Conservation (phyloP, 495 filamentous ascomycete species). For the Penicillium paxilli region DNA sequence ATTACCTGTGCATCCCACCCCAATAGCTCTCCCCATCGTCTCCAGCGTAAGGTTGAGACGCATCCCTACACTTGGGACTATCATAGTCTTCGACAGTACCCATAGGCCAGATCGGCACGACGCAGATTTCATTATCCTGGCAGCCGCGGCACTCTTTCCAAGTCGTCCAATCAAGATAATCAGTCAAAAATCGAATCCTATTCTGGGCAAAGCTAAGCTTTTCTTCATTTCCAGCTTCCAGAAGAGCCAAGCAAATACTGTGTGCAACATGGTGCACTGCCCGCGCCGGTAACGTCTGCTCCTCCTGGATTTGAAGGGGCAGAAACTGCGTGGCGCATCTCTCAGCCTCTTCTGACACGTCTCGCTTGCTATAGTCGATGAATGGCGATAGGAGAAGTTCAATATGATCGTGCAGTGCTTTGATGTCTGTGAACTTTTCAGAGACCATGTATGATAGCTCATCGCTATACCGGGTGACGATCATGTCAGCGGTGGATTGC, state of each 20-base stretch:
- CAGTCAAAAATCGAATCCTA: slow-evolving; percentile 40
- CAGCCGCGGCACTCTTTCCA: slow-evolving; percentile 64
- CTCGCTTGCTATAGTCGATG: slow-evolving; percentile 47
- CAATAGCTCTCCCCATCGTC: slow-evolving; percentile 38
- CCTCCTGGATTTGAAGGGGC: slow-evolving; percentile 9
- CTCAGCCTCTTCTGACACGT: slow-evolving; percentile 33
- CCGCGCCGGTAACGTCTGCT: slow-evolving; percentile 26
- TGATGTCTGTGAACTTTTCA: slow-evolving; percentile 28
- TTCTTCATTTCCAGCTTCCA: slow-evolving; percentile 33
- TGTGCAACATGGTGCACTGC: slow-evolving; percentile 48
- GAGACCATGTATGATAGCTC: slow-evolving; percentile 51
- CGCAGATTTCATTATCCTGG: slow-evolving; percentile 58
- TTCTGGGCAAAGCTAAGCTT: slow-evolving; percentile 23
- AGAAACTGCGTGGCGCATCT: slow-evolving; percentile 54
- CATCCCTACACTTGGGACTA: slow-evolving; percentile 48
- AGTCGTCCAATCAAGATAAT: slow-evolving; percentile 56
- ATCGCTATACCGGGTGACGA: slow-evolving; percentile 56
- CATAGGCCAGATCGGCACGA: slow-evolving; percentile 67
- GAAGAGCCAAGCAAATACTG: slow-evolving; percentile 52
- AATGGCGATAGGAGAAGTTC: slow-evolving; percentile 47
- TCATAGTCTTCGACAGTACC: slow-evolving; percentile 54
- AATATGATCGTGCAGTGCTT: slow-evolving; percentile 44
- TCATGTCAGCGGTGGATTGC: slow-evolving; percentile 62
- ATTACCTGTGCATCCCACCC: slow-evolving; percentile 22
- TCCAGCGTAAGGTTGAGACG: slow-evolving; percentile 16